These are phyloP conservation scores for Jamesozyma gamospora DNA, from an alignment of 805 yeast genomes.

Conservation along the genomic window DNA sequence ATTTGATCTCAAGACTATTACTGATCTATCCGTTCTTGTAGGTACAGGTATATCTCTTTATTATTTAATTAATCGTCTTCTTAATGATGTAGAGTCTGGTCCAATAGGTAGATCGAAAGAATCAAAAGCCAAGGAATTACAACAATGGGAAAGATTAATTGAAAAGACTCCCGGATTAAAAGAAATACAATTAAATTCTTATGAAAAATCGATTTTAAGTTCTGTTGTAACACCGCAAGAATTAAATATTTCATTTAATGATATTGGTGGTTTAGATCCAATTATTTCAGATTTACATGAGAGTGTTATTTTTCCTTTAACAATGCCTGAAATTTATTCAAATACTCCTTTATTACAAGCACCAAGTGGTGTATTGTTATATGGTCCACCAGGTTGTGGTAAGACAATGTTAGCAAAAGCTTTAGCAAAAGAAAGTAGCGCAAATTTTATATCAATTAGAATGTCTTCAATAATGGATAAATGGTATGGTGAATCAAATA, in stretches of 20 bases:
- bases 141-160: conserved; percentile 48
- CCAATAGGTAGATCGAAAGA: conserved; percentile 41
- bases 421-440: conserved; percentile 82
- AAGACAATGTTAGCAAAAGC: conserved; percentile 97
- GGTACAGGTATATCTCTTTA: conserved; percentile 67
- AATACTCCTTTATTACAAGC: conserved; percentile 72
- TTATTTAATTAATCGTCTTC: conserved; percentile 41
- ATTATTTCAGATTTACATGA: conserved; percentile 81
- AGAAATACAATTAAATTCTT: conserved; percentile 44
- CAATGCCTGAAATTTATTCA: conserved; percentile 61
- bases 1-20: conserved; percentile 31
- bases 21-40: conserved; percentile 41
- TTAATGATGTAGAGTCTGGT: conserved; percentile 36
- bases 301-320: conserved; percentile 78
- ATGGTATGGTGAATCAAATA: conserved; percentile 96
- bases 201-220: conserved; percentile 69
- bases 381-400: conserved; percentile 98
- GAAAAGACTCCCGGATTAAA: conserved; percentile 48
- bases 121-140: conserved; percentile 49
- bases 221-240: conserved; percentile 80
- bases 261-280: conserved; percentile 80
- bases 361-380: conserved; percentile 85
- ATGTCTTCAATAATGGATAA: conserved; percentile 94
- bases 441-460: conserved; percentile 80
- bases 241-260: conserved; percentile 61